Conservation (phyloP, 441 rosid genomes). For the Biscutella laevigata region DNA sequence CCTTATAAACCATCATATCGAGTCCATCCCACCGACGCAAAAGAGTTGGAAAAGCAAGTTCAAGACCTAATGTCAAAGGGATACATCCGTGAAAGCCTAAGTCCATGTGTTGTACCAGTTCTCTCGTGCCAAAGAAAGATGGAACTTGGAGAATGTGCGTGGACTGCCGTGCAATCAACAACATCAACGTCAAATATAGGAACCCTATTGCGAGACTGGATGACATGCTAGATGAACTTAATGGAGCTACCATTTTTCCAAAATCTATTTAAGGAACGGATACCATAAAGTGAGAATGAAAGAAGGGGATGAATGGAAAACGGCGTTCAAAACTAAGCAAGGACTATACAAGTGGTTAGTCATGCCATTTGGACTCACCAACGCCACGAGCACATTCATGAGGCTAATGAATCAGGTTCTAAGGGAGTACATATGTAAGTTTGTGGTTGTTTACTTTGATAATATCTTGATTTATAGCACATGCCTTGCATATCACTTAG, state of each 20-base stretch:
- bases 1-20: not conserved
- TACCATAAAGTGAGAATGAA: not conserved
- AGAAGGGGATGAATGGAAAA: not conserved
- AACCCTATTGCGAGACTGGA: not conserved
- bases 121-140: not conserved
- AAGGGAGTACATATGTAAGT: not conserved
- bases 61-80: not conserved
- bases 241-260: not conserved
- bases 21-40: not conserved
- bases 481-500: not conserved
- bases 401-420: too few species aligned
- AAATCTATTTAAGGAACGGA: not conserved
- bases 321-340: not conserved
- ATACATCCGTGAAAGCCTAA: not conserved
- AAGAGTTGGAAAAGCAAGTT: not conserved
- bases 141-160: too few species aligned
- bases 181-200: not conserved
- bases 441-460: not conserved
- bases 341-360: not conserved
- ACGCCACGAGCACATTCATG: too few species aligned
- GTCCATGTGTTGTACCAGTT: not conserved
- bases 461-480: too few species aligned
- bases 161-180: not conserved
- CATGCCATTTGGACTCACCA: too few species aligned
- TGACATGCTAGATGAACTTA: not conserved